These are phyloP conservation scores for Rubroshorea leprosula DNA, from an alignment of 345 rosid species.

Conservation along the genomic window DNA sequence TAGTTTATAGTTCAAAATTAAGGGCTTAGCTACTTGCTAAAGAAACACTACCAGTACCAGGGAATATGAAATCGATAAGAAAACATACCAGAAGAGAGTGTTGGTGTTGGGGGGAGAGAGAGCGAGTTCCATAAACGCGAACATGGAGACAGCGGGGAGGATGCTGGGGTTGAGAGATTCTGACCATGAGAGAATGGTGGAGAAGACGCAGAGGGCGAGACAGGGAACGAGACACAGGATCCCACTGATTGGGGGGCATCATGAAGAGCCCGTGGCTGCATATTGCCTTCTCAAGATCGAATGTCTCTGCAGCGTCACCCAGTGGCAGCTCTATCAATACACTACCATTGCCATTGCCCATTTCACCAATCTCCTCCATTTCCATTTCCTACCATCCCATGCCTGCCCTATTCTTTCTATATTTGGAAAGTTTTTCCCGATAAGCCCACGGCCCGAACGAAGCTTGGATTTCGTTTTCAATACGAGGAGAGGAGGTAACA, in stretches of 20 bases:
- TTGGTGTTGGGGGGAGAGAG: conserved; percentile 23
- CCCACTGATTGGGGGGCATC: conserved; percentile 51
- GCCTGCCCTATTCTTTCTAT: too few relatives aligned
- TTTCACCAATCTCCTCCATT: too few relatives aligned
- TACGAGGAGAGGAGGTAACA: too few relatives aligned
- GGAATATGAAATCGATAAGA: not conserved
- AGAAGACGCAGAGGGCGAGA: conserved; percentile 39
- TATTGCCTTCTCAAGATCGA: conserved; percentile 39
- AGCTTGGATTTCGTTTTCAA: too few relatives aligned
- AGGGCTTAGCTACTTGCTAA: too few relatives aligned
- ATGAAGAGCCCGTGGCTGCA: conserved; percentile 59
- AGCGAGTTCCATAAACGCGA: conserved; percentile 18
- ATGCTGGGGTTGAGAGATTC: conserved; percentile 26
- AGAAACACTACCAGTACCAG: too few relatives aligned
- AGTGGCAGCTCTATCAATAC: conserved; percentile 12
- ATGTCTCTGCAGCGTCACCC: conserved; percentile 8
- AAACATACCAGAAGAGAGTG: conserved; percentile 16
- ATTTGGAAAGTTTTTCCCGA: too few relatives aligned
- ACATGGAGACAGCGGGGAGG: conserved; percentile 24
- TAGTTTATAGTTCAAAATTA: too few relatives aligned
- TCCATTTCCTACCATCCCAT: too few relatives aligned
- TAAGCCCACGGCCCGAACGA: too few relatives aligned
- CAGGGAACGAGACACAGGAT: conserved; percentile 33
- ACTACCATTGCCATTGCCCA: not conserved
- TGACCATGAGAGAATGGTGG: conserved; percentile 21